A percentile compares a stretch with the other conserved stretches of the same genome.
Evolutionary conservation across 345 rosid species (phyloP).

Genomic region (Eucalyptus erythrocorys): DNA sequence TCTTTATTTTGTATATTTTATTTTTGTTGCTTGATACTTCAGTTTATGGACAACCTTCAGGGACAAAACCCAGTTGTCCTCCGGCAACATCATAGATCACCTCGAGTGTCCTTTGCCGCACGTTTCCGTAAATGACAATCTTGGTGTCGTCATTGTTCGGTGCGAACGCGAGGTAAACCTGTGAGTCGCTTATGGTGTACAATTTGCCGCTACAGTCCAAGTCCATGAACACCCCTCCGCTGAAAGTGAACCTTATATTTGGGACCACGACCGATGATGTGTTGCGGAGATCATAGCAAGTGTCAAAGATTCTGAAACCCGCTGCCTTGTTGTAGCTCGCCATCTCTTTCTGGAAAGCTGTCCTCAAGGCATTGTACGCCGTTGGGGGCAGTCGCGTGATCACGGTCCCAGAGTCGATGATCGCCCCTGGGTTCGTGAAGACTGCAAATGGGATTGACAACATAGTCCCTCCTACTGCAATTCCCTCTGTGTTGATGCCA

Average conservation of each 20-base stretch:
- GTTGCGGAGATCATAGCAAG: constrained; percentile 73
- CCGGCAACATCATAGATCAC: constrained; percentile 56
- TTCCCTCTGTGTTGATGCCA: background rate
- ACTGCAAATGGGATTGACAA: background rate
- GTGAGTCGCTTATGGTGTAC: constrained; percentile 43
- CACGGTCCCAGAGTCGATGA: constrained; percentile 82
- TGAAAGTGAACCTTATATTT: constrained; percentile 57
- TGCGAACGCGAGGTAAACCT: constrained; percentile 79
- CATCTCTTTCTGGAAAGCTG: constrained; percentile 49
- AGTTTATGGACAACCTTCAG: constrained; percentile 48
- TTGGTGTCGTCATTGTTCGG: constrained; percentile 41
- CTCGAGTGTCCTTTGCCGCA: constrained; percentile 80
- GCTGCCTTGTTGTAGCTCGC: constrained; percentile 31
- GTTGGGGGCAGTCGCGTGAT: constrained; percentile 71
- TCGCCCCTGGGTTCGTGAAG: background rate
- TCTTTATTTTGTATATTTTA: background rate
- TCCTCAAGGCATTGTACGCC: constrained; percentile 55
- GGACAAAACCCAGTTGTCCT: constrained; percentile 65
- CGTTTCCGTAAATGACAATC: constrained; percentile 62
- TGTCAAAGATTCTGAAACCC: constrained; percentile 59
- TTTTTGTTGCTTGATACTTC: background rate
- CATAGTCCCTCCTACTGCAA: background rate
- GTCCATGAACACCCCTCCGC: constrained; percentile 44
- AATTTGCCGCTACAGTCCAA: background rate
- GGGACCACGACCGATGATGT: constrained; percentile 63